phyloP scores from a whole-genome alignment of 1,139 yeast genomes.

The Saccharomyces pastorianus region DNA sequence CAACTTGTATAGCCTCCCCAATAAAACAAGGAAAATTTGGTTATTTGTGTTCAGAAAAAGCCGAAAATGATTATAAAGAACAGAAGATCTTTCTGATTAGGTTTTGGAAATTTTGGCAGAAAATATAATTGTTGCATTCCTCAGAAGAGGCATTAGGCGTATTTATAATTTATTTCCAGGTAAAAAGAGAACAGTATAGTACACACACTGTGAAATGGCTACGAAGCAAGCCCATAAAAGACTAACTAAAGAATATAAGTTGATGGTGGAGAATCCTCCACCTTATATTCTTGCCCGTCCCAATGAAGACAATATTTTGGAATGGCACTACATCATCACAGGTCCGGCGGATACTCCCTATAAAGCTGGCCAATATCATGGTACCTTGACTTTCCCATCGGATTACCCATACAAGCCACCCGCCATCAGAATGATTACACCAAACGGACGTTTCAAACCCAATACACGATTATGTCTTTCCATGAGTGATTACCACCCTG shows the following conservation, averaged over 20 bases:
- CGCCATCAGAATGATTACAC: conserved; percentile 80
- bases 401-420: conserved; percentile 94
- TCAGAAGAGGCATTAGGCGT: background rate
- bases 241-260: conserved; percentile 71
- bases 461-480: conserved; percentile 75
- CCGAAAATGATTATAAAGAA: conserved; percentile 1
- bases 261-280: conserved; percentile 66
- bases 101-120: background rate
- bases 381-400: conserved; percentile 70
- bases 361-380: conserved; percentile 83
- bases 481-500: conserved; percentile 91
- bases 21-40: background rate
- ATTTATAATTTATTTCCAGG: background rate
- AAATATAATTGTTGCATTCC: background rate
- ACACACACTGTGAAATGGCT: conserved; percentile 36
- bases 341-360: conserved; percentile 89
- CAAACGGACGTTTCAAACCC: conserved; percentile 70
- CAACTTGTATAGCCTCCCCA: background rate
- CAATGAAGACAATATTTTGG: conserved; percentile 65
- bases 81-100: background rate
- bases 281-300: conserved; percentile 82
- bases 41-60: conserved; percentile 1
- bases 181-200: background rate
- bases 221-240: conserved; percentile 40
- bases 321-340: conserved; percentile 41